Percentiles rank a stretch among this genome's conserved stretches.
phyloP scores from a whole-genome alignment of 306 rosid genomes.

The Prosopis cineraria region DNA sequence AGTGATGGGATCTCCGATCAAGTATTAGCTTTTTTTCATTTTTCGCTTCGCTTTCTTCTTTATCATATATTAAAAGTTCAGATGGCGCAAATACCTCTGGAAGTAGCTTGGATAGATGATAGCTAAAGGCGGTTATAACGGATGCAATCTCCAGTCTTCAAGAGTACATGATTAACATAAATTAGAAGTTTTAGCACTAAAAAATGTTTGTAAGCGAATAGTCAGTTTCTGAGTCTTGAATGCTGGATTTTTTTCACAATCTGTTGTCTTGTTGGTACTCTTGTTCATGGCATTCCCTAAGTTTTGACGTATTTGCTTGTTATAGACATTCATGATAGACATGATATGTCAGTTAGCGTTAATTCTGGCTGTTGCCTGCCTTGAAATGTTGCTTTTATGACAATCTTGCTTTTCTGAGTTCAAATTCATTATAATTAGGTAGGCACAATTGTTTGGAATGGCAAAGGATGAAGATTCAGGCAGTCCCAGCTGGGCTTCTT shows the following conservation, averaged over 20 bases:
- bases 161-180: not conserved
- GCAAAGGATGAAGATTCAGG: slow-evolving; percentile 66
- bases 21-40: not conserved
- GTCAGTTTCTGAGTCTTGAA: slow-evolving; percentile 14
- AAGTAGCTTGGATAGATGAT: not conserved
- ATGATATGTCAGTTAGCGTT: slow-evolving; percentile 12
- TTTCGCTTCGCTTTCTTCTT: slow-evolving; percentile 25
- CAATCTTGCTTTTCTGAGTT: slow-evolving; percentile 25
- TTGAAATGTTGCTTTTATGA: slow-evolving; percentile 26
- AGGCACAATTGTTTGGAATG: slow-evolving; percentile 50
- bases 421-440: slow-evolving; percentile 22
- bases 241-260: too few relatives aligned
- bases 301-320: not conserved
- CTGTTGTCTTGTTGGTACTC: slow-evolving; percentile 12
- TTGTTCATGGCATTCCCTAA: not conserved
- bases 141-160: not conserved
- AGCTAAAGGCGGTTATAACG: not conserved
- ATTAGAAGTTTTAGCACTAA: slow-evolving; percentile 9
- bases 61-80: not conserved
- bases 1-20: slow-evolving; percentile 27
- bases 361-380: slow-evolving; percentile 15
- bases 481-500: slow-evolving; percentile 84
- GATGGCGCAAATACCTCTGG: slow-evolving; percentile 4
- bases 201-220: not conserved
- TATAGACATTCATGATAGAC: slow-evolving; percentile 8